Evolutionary conservation across 2,329 filamentous ascomycete species (phyloP).

Genomic region (Ophiostoma ips): DNA sequence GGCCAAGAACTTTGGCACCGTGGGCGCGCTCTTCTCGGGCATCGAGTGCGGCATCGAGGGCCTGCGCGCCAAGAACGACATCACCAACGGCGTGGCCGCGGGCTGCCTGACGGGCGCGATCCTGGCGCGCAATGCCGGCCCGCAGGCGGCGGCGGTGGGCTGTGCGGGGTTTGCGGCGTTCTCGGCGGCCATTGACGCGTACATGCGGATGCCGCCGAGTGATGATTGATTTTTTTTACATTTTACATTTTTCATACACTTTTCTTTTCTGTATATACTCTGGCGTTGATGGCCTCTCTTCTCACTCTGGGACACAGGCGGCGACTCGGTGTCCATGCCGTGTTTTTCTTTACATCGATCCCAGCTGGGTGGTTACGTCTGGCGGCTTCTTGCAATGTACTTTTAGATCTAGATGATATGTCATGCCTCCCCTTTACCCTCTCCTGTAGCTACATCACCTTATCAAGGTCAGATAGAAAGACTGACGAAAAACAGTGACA

Average conservation of each 20-base stretch:
- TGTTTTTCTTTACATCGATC: neutral
- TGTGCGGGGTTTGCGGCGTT: slow-evolving; percentile 93
- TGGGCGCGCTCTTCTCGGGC: slow-evolving; percentile 79
- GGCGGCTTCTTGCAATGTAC: neutral
- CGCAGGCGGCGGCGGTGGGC: slow-evolving; percentile 74
- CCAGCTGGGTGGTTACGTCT: neutral
- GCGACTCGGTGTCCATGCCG: no score
- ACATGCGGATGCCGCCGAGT: slow-evolving; percentile 61
- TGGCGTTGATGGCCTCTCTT: no score
- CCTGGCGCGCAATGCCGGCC: slow-evolving; percentile 72
- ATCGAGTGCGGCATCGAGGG: slow-evolving; percentile 96
- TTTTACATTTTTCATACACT: no score
- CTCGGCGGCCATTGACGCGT: slow-evolving; percentile 79
- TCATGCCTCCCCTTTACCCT: neutral
- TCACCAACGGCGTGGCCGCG: slow-evolving; percentile 73
- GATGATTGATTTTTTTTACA: slow-evolving; percentile 29
- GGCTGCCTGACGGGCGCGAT: slow-evolving; percentile 88
- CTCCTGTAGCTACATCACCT: no score
- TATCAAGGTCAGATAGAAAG: no score
- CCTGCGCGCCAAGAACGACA: slow-evolving; percentile 81
- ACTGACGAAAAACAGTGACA: neutral
- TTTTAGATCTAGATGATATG: neutral
- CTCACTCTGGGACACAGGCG: no score
- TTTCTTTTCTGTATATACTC: neutral
- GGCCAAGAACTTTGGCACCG: slow-evolving; percentile 89